Conservation (phyloP, 2,329 filamentous ascomycete genomes). For the Aaosphaeria arxii region DNA sequence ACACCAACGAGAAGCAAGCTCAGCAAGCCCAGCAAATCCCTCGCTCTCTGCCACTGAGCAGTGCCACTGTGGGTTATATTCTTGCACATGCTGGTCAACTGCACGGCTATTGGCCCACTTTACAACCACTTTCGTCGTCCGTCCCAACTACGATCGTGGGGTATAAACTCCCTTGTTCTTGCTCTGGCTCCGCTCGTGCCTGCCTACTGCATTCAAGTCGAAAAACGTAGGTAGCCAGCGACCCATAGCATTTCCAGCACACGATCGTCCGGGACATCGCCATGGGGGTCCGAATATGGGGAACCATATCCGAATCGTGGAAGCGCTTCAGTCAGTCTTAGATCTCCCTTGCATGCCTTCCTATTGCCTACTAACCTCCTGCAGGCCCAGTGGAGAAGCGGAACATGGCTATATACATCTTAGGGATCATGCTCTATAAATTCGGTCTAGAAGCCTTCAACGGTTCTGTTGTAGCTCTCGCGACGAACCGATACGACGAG, state of each 20-base stretch:
- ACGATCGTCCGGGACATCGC: background rate
- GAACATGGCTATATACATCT: constrained; percentile 45
- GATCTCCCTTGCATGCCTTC: background rate
- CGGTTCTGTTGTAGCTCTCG: constrained; percentile 49
- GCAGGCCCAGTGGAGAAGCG: constrained; percentile 39
- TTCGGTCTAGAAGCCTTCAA: constrained; percentile 53
- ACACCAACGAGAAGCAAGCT: too few species aligned
- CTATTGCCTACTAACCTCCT: background rate
- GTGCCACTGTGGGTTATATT: too few species aligned
- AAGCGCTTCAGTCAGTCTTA: constrained; percentile 4
- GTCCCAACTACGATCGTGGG: background rate
- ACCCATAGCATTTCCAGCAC: too few species aligned
- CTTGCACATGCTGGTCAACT: too few species aligned
- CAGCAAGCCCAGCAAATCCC: too few species aligned
- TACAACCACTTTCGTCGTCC: too few species aligned
- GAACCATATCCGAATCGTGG: background rate
- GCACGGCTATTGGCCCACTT: too few species aligned
- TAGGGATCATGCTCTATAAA: constrained; percentile 53
- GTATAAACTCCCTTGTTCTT: background rate
- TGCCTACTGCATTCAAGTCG: background rate
- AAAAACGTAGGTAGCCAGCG: too few species aligned
- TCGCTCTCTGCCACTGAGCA: too few species aligned
- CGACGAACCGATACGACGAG: constrained; percentile 51
- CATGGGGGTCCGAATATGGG: background rate
- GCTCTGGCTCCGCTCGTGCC: background rate